Evolutionary conservation across 2,329 filamentous ascomycete genomes (phyloP).

Genomic region (Aspergillus sp.): DNA sequence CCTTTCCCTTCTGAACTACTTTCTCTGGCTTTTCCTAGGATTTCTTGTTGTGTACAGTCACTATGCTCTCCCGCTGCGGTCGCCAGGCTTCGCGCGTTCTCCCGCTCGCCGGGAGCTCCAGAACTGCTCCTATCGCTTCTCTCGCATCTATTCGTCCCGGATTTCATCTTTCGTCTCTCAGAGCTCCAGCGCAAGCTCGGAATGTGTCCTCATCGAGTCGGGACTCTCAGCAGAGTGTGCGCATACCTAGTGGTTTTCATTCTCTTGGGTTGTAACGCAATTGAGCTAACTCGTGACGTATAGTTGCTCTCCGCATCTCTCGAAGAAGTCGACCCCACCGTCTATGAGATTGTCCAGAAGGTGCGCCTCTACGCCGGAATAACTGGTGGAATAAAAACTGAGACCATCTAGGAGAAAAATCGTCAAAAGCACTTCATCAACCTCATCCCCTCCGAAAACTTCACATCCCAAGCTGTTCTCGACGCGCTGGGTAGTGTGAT

Average conservation of each 20-base stretch:
- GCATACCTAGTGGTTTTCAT: not conserved
- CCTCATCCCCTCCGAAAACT: conserved; percentile 91
- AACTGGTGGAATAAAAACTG: not conserved
- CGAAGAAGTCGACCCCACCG: conserved; percentile 74
- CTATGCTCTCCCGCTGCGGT: conserved; percentile 33
- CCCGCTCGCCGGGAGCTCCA: conserved; percentile 26
- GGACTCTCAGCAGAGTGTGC: conserved; percentile 38
- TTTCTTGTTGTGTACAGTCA: conserved; percentile 1
- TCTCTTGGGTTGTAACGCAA: not conserved
- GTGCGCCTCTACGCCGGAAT: conserved; percentile 41
- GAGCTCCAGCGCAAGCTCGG: conserved; percentile 27
- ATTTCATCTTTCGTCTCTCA: conserved; percentile 15
- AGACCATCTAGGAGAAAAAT: conserved; percentile 67
- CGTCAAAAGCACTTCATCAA: conserved; percentile 99
- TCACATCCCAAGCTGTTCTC: conserved; percentile 85
- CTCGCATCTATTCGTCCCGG: conserved; percentile 14
- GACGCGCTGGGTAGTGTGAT: conserved; percentile 89
- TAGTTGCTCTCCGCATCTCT: conserved; percentile 75
- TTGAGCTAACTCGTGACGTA: conserved; percentile 5
- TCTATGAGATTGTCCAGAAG: conserved; percentile 87
- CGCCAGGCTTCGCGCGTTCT: conserved; percentile 26
- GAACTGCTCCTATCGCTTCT: conserved; percentile 18
- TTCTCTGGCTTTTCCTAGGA: too few relatives aligned
- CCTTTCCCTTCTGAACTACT: not conserved
- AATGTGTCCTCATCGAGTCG: conserved; percentile 32